Percentiles rank a stretch among this genome's conserved stretches.
Evolutionary conservation across 1,284 basidiomycete genomes (phyloP).

Genomic region (Bondarzewia mesenterica): DNA sequence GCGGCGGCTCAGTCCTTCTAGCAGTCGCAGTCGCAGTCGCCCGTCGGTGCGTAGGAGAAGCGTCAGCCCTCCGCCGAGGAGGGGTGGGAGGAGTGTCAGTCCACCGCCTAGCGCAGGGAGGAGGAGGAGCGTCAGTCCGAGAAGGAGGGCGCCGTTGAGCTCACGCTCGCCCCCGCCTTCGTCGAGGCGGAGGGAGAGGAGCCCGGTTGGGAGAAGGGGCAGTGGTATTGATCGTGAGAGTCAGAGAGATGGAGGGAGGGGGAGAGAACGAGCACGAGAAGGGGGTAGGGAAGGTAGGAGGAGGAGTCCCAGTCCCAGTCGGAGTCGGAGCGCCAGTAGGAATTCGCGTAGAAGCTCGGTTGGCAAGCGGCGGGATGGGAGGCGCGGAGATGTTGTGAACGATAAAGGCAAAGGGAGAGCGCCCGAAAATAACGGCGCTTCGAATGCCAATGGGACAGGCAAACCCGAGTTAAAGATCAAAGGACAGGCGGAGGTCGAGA

Average conservation of each 20-base stretch:
- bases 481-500: slow-evolving; percentile 53
- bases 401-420: background rate
- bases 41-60: background rate
- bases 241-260: slow-evolving; percentile 13
- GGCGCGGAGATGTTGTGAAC: background rate
- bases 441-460: background rate
- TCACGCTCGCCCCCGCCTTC: slow-evolving; percentile 7
- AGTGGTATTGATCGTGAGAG: background rate
- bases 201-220: slow-evolving; percentile 3
- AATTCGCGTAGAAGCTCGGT: background rate
- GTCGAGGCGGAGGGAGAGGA: slow-evolving; percentile 1
- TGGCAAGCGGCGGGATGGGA: no score
- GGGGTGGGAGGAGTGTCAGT: slow-evolving; percentile 12
- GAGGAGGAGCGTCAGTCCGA: slow-evolving; percentile 4
- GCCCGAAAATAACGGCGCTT: background rate
- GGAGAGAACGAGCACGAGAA: slow-evolving; percentile 11
- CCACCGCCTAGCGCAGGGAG: slow-evolving; percentile 3
- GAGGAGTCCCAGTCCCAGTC: slow-evolving; percentile 16
- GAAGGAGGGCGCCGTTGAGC: slow-evolving; percentile 11
- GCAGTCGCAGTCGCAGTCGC: slow-evolving; percentile 12
- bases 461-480: slow-evolving; percentile 57
- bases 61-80: background rate
- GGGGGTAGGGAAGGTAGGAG: slow-evolving; percentile 18
- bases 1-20: slow-evolving; percentile 38
- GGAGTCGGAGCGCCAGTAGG: slow-evolving; percentile 12